A percentile compares a stretch with the other conserved stretches of the same genome.
These are phyloP conservation scores for Crucibulum laeve DNA, from an alignment of 768 basidiomycete genomes.

Conservation along the genomic window DNA sequence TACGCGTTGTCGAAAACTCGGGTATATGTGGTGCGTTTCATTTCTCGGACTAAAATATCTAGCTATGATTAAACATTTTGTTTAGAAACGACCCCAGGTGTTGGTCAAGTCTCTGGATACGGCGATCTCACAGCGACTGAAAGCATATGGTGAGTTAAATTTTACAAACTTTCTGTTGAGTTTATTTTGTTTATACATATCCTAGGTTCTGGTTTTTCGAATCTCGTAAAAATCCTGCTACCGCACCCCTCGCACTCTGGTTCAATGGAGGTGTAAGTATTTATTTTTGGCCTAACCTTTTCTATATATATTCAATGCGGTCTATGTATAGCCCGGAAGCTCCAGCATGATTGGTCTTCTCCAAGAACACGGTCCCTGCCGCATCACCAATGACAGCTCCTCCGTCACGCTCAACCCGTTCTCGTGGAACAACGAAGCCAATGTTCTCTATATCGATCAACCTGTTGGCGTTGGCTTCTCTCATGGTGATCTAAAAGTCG, in stretches of 20 bases:
- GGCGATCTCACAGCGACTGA: constrained; percentile 52
- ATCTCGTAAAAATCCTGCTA: constrained; percentile 55
- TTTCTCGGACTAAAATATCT: background rate
- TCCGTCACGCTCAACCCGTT: constrained; percentile 45
- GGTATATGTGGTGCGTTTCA: constrained; percentile 49
- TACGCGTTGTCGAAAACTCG: constrained; percentile 56
- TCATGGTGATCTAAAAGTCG: constrained; percentile 43
- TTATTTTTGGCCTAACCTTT: constrained; percentile 1
- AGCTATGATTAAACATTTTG: background rate
- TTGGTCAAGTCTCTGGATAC: constrained; percentile 61
- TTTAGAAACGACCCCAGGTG: constrained; percentile 55
- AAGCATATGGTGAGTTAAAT: constrained; percentile 45
- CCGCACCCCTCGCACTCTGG: constrained; percentile 63
- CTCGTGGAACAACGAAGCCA: constrained; percentile 56
- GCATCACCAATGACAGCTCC: constrained; percentile 50
- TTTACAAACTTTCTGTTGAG: background rate
- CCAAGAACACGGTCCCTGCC: constrained; percentile 76
- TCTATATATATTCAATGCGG: background rate
- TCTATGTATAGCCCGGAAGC: constrained; percentile 39
- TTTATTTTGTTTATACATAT: background rate
- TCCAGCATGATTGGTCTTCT: constrained; percentile 62
- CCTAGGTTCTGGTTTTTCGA: constrained; percentile 69
- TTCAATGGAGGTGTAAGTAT: constrained; percentile 55
- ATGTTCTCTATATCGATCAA: constrained; percentile 61
- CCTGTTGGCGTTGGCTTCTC: constrained; percentile 64